Evolutionary conservation across 2,329 filamentous ascomycete genomes (phyloP).

Genomic region (Colletotrichum coccodes): DNA sequence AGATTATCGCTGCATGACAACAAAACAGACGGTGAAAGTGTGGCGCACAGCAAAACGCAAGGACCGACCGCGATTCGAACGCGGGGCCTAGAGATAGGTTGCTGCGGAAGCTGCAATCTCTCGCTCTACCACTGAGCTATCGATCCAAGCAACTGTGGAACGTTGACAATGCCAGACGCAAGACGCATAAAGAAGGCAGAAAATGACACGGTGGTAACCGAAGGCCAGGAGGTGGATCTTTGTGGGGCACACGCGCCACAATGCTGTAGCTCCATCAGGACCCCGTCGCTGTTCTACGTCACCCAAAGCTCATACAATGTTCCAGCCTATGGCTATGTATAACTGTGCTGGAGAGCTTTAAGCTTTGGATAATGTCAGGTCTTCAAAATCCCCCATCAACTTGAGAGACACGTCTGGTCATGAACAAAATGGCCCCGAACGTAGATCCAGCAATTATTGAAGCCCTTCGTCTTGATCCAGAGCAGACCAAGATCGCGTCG

Average conservation of each 20-base stretch:
- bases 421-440: slow-evolving; percentile 40
- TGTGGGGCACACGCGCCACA: slow-evolving; percentile 15
- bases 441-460: slow-evolving; percentile 72
- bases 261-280: slow-evolving; percentile 11
- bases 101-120: slow-evolving; percentile 22
- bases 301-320: slow-evolving; percentile 22
- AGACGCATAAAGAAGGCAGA: not conserved
- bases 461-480: slow-evolving; percentile 68
- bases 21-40: not conserved
- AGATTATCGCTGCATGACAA: too few relatives aligned
- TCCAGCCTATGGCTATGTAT: not conserved
- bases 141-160: slow-evolving; percentile 16
- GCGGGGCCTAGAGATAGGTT: slow-evolving; percentile 32
- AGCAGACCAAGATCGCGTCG: slow-evolving; percentile 63
- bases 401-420: too few relatives aligned
- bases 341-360: slow-evolving; percentile 1
- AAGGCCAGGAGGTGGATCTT: not conserved
- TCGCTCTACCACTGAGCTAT: slow-evolving; percentile 35
- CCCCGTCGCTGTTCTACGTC: slow-evolving; percentile 21
- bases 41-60: slow-evolving; percentile 14
- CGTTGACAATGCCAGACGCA: accelerated
- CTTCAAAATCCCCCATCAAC: not conserved
- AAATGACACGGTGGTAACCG: slow-evolving; percentile 11
- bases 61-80: slow-evolving; percentile 34
- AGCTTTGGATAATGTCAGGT: not conserved